Percentiles rank a stretch among this genome's conserved stretches.
Conservation (phyloP, 495 filamentous ascomycete genomes). For the Bacidia rubella region DNA sequence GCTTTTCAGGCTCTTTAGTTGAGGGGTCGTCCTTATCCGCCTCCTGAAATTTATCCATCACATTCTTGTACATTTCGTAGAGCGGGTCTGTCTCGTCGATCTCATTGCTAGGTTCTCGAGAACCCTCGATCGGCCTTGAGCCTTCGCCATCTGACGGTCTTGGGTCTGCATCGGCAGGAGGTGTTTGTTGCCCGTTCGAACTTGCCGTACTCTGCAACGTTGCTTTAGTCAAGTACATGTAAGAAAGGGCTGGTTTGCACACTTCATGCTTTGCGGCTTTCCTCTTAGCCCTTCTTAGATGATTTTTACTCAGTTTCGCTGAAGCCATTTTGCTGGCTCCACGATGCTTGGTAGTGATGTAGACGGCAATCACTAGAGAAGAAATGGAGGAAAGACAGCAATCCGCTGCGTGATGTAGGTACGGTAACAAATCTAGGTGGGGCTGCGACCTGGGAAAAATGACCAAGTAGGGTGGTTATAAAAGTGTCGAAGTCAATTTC, state of each 20-base stretch:
- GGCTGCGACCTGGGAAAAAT: no score
- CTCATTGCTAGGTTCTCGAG: no score
- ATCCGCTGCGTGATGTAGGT: no score
- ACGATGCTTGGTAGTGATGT: no score
- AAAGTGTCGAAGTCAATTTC: no score
- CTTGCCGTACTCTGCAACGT: conserved; percentile 11
- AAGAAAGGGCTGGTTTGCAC: conserved; percentile 14
- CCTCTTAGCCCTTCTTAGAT: conserved; percentile 74
- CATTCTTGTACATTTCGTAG: conserved; percentile 67
- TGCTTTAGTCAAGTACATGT: not conserved
- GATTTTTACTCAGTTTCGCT: conserved; percentile 70
- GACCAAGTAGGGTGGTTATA: no score
- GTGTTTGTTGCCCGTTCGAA: conserved; percentile 17
- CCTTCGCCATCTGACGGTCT: conserved; percentile 8
- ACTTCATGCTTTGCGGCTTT: conserved; percentile 66
- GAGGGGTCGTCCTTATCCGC: conserved; percentile 42
- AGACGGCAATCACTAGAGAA: no score
- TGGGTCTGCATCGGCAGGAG: conserved; percentile 16
- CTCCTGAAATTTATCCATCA: conserved; percentile 61
- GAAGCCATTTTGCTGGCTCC: conserved; percentile 16
- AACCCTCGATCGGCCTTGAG: conserved; percentile 24
- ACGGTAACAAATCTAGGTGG: no score
- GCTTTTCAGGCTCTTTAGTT: conserved; percentile 62
- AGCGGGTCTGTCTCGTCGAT: conserved; percentile 59
- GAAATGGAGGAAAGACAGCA: no score